These are phyloP conservation scores for Talaromyces liani DNA, from an alignment of 495 filamentous ascomycete genomes.

Conservation along the genomic window DNA sequence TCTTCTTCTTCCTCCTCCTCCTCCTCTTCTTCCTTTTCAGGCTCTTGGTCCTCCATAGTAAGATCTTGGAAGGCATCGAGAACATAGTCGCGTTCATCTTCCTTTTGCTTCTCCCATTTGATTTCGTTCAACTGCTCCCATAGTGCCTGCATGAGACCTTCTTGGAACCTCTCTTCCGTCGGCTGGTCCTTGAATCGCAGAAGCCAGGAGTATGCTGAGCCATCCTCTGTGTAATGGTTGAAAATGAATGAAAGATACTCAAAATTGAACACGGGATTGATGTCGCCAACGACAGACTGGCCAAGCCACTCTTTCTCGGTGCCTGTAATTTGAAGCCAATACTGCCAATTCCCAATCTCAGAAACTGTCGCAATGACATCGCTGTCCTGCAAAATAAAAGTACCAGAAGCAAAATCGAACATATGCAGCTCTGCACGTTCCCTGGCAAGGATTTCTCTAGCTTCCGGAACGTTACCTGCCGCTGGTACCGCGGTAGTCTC, in stretches of 20 bases:
- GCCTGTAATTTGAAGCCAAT: slow-evolving; percentile 86
- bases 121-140: slow-evolving; percentile 96
- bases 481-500: slow-evolving; percentile 40
- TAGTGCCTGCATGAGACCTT: slow-evolving; percentile 86
- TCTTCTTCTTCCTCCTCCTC: slow-evolving; percentile 56
- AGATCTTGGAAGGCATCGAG: slow-evolving; percentile 94
- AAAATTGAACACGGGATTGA: slow-evolving; percentile 98
- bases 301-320: slow-evolving; percentile 80
- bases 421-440: slow-evolving; percentile 83
- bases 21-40: slow-evolving; percentile 54
- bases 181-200: slow-evolving; percentile 80
- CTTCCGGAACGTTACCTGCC: slow-evolving; percentile 57
- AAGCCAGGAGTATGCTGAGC: slow-evolving; percentile 92
- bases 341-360: slow-evolving; percentile 87
- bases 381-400: slow-evolving; percentile 75
- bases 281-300: slow-evolving; percentile 74
- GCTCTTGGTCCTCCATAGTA: slow-evolving; percentile 72
- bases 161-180: slow-evolving; percentile 80
- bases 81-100: slow-evolving; percentile 88
- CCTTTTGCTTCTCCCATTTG: slow-evolving; percentile 90
- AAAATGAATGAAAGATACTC: slow-evolving; percentile 98
- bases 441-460: slow-evolving; percentile 62
- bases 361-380: slow-evolving; percentile 70
- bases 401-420: slow-evolving; percentile 78
- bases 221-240: slow-evolving; percentile 86